These are phyloP conservation scores for Termitomyces sp. DNA, from an alignment of 1,284 basidiomycete species.

Conservation along the genomic window DNA sequence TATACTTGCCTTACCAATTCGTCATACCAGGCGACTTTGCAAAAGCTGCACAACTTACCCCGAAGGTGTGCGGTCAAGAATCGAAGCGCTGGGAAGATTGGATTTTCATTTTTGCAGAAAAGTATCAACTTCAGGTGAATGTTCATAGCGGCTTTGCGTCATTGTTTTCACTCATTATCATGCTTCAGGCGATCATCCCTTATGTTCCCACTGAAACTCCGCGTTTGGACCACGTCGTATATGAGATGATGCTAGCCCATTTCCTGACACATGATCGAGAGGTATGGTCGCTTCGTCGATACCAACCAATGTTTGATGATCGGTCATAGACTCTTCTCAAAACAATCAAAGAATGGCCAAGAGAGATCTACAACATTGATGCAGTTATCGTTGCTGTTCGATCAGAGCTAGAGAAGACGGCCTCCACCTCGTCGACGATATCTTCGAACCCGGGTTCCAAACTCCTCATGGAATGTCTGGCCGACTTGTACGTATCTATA, in stretches of 20 bases:
- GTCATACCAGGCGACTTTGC: constrained; percentile 59
- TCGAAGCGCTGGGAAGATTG: constrained; percentile 88
- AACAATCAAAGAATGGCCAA: constrained; percentile 87
- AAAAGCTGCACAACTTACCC: constrained; percentile 83
- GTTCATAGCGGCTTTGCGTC: constrained; percentile 13
- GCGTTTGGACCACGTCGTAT: constrained; percentile 78
- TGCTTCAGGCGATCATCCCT: constrained; percentile 75
- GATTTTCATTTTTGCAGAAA: constrained; percentile 89
- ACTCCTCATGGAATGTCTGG: constrained; percentile 86
- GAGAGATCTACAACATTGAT: constrained; percentile 82
- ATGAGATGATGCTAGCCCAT: constrained; percentile 93
- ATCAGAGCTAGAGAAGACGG: constrained; percentile 68
- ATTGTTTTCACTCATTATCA: constrained; percentile 3
- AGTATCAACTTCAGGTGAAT: constrained; percentile 72
- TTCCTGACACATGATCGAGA: constrained; percentile 76
- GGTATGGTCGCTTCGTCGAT: constrained; percentile 33
- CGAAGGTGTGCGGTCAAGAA: constrained; percentile 82
- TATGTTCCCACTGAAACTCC: constrained; percentile 83
- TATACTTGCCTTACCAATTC: background rate
- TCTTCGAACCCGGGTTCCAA: constrained; percentile 36
- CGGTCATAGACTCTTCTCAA: constrained; percentile 58
- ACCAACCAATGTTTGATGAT: background rate
- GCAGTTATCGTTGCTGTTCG: constrained; percentile 87
- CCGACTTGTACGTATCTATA: constrained; percentile 66
- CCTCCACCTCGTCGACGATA: constrained; percentile 45